Evolutionary conservation across 441 rosid species (phyloP).

Genomic region (Pelargonium fulgidum): DNA sequence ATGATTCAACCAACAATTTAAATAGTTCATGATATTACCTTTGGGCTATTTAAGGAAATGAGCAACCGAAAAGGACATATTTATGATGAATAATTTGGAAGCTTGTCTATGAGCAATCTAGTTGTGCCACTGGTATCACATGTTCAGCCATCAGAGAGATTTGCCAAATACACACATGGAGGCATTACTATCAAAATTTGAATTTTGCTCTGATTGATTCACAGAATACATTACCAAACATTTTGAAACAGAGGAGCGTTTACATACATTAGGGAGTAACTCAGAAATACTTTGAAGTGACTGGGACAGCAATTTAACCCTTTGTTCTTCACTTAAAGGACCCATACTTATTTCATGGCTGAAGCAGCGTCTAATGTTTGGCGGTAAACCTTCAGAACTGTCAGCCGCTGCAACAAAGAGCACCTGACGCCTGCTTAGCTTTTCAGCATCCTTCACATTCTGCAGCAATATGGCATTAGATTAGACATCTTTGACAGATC

Average conservation of each 20-base stretch:
- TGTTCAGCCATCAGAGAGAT: neutral
- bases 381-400: constrained; percentile 77
- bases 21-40: constrained; percentile 5
- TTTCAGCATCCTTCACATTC: constrained; percentile 34
- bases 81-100: neutral
- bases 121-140: neutral
- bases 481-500: constrained; percentile 17
- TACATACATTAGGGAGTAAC: constrained; percentile 57
- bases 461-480: constrained; percentile 15
- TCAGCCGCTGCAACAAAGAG: constrained; percentile 81
- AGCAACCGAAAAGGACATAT: neutral
- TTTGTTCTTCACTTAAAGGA: constrained; percentile 76
- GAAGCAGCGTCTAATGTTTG: constrained; percentile 85
- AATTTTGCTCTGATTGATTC: constrained; percentile 1
- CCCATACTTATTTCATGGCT: constrained; percentile 91
- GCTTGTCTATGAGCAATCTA: constrained; percentile 4
- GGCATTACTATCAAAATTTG: neutral
- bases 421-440: constrained; percentile 44
- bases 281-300: constrained; percentile 62
- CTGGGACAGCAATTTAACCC: constrained; percentile 65
- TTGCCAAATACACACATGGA: constrained; percentile 6
- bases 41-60: neutral
- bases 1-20: neutral
- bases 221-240: constrained; percentile 1
- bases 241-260: constrained; percentile 7